phyloP scores from a whole-genome alignment of 768 basidiomycete genomes.

The Phallus indusiatus region DNA sequence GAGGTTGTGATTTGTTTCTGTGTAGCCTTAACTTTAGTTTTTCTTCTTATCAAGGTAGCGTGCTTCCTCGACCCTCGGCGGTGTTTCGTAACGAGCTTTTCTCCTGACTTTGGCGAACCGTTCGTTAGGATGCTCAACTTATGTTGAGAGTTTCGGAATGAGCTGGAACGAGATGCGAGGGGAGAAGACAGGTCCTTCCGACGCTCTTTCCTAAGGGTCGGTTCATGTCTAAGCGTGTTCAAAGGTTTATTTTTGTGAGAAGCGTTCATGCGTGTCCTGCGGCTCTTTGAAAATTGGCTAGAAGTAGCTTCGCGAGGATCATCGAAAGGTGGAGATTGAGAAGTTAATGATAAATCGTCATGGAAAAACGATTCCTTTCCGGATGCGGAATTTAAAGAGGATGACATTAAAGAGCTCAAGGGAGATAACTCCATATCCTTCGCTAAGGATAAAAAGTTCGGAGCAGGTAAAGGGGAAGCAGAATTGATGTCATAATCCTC shows the following conservation, averaged over 20 bases:
- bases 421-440: neutral
- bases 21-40: neutral
- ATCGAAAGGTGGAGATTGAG: neutral
- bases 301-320: too few species aligned
- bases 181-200: too few species aligned
- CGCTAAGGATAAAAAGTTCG: neutral
- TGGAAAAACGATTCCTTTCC: neutral
- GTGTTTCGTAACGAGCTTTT: neutral
- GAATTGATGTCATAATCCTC: neutral
- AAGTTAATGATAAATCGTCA: neutral
- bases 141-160: too few species aligned
- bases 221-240: too few species aligned
- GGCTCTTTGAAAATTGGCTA: too few species aligned
- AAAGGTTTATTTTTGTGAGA: too few species aligned
- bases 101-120: neutral
- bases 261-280: too few species aligned
- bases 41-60: neutral
- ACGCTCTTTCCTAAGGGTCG: too few species aligned
- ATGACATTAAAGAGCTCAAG: slow-evolving; percentile 3
- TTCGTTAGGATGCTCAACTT: neutral
- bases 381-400: neutral
- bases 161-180: too few species aligned
- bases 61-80: neutral
- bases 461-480: neutral
- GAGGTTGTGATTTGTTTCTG: neutral